These are phyloP conservation scores for Plasmodium cynomolgi DNA, from an alignment of 169 alveolate genomes.

Conservation along the genomic window DNA sequence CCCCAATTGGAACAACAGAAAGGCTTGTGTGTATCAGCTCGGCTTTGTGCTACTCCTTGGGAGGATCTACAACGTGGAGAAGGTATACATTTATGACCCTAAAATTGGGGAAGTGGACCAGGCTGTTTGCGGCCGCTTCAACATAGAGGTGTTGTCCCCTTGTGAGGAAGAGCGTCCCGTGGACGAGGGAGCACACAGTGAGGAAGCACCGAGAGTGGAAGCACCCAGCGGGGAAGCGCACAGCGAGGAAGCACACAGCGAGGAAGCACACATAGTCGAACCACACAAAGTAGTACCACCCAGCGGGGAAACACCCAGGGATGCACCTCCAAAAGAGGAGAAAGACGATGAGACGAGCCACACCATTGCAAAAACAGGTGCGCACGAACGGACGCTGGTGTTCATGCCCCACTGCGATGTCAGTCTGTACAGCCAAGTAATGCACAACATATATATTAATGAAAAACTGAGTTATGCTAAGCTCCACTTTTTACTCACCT, in stretches of 20 bases:
- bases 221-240: not conserved
- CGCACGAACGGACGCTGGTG: not conserved
- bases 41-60: conserved; percentile 9
- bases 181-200: not conserved
- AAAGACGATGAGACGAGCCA: not conserved
- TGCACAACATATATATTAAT: conserved; percentile 17
- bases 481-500: conserved; percentile 13
- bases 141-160: not conserved
- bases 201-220: not conserved
- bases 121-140: not conserved
- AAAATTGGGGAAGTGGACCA: conserved; percentile 24
- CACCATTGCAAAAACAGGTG: not conserved
- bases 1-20: conserved; percentile 18
- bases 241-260: not conserved
- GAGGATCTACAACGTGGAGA: conserved; percentile 1
- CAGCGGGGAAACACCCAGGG: not conserved
- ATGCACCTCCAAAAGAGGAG: not conserved
- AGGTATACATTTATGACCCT: conserved; percentile 47
- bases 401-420: conserved; percentile 73
- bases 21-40: conserved; percentile 42
- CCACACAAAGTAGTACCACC: not conserved
- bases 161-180: not conserved
- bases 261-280: not conserved
- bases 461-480: conserved; percentile 29
- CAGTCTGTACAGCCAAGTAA: conserved; percentile 40